phyloP scores from a whole-genome alignment of 1,284 basidiomycete species.

The Gastroboletus turbinatus region DNA sequence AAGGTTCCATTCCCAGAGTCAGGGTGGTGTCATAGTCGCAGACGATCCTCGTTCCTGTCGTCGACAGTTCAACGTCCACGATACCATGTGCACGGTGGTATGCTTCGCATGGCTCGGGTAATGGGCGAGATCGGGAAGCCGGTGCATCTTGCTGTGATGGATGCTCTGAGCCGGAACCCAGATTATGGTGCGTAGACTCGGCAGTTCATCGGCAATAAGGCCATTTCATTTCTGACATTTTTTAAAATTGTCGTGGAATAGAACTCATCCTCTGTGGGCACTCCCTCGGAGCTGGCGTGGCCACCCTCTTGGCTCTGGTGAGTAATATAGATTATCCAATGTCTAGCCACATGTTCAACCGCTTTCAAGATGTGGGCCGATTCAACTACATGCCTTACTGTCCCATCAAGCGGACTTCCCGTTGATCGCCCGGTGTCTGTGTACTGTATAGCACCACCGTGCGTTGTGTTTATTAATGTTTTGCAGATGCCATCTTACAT shows the following conservation, averaged over 20 bases:
- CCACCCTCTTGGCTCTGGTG: slow-evolving; percentile 72
- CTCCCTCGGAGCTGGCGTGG: slow-evolving; percentile 86
- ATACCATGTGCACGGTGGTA: slow-evolving; percentile 75
- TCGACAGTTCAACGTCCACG: slow-evolving; percentile 18
- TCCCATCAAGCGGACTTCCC: slow-evolving; percentile 69
- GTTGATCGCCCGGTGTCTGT: slow-evolving; percentile 65
- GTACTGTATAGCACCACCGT: slow-evolving; percentile 82
- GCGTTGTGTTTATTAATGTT: slow-evolving; percentile 30
- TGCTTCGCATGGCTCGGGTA: slow-evolving; percentile 73
- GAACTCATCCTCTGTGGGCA: slow-evolving; percentile 81
- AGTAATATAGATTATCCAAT: slow-evolving; percentile 22
- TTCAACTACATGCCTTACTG: slow-evolving; percentile 71
- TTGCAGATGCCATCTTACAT: slow-evolving; percentile 5
- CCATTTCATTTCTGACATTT: slow-evolving; percentile 6
- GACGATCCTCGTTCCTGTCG: slow-evolving; percentile 25
- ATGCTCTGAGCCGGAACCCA: slow-evolving; percentile 65
- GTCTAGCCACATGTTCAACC: background rate
- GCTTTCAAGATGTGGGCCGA: slow-evolving; percentile 79
- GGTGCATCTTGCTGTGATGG: slow-evolving; percentile 71
- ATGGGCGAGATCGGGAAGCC: slow-evolving; percentile 79
- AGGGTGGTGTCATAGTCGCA: slow-evolving; percentile 23
- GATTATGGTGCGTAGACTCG: slow-evolving; percentile 57
- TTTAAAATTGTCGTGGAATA: slow-evolving; percentile 27
- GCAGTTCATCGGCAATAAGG: background rate
- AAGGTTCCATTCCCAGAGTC: slow-evolving; percentile 33